Percentiles rank a stretch among this genome's conserved stretches.
Conservation (phyloP, 768 basidiomycete genomes). For the Phanerochaete carnosa region DNA sequence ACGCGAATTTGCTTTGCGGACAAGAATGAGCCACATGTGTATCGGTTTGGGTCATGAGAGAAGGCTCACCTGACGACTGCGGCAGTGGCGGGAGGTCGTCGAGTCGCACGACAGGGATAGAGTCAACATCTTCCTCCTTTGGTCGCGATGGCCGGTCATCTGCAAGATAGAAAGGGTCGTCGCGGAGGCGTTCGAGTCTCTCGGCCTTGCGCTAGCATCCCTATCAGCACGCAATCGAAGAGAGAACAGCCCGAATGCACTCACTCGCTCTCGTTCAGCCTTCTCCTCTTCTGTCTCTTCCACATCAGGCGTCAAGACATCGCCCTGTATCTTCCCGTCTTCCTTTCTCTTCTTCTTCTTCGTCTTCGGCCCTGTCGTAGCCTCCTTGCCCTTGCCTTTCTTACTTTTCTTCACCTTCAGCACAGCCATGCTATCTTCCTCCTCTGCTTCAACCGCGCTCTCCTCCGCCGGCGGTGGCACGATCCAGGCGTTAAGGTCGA, state of each 20-base stretch:
- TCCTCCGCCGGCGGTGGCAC: conserved; percentile 55
- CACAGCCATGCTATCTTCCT: conserved; percentile 29
- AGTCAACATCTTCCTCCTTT: conserved; percentile 65
- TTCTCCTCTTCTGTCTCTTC: conserved; percentile 57
- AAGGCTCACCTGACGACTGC: conserved; percentile 25
- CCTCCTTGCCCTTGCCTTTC: conserved; percentile 46
- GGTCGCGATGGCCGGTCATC: conserved; percentile 47
- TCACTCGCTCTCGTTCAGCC: conserved; percentile 61
- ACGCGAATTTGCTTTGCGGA: conserved; percentile 17
- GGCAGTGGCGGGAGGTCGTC: conserved; percentile 60
- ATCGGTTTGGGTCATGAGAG: background rate
- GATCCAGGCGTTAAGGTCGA: conserved; percentile 86
- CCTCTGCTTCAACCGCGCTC: conserved; percentile 24
- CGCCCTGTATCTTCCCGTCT: conserved; percentile 29
- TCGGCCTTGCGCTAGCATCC: conserved; percentile 64
- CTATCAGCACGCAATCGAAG: background rate
- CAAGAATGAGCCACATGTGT: too few relatives aligned
- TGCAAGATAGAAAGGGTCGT: conserved; percentile 91
- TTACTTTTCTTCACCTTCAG: conserved; percentile 39
- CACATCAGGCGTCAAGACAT: conserved; percentile 37
- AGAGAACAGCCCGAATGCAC: conserved; percentile 23
- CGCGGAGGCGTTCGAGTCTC: conserved; percentile 68
- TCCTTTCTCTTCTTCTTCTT: conserved; percentile 47
- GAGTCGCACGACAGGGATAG: conserved; percentile 86
- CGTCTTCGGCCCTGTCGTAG: conserved; percentile 21